Percentiles rank a stretch among this genome's conserved stretches.
Evolutionary conservation across 208 protist species (phyloP).

Genomic region (Phytomonas sp.): DNA sequence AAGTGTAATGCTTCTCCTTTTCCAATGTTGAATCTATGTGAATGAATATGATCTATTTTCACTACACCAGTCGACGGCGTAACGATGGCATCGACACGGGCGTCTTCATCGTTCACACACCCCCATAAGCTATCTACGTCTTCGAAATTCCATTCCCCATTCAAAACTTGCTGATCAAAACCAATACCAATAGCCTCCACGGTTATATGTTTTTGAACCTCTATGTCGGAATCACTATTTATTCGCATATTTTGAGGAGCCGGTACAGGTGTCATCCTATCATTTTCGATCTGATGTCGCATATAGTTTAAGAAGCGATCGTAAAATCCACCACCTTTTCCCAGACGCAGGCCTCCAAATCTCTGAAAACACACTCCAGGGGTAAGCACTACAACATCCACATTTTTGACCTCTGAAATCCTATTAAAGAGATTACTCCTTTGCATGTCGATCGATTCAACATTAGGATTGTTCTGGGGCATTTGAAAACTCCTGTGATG

Average conservation of each 20-base stretch:
- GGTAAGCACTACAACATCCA: constrained; percentile 27
- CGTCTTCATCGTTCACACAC: not conserved
- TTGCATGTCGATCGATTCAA: not conserved
- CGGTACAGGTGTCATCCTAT: not conserved
- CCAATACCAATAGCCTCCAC: constrained; percentile 5
- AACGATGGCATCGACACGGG: not conserved
- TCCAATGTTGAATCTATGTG: not conserved
- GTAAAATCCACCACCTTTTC: constrained; percentile 86
- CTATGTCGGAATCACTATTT: not conserved
- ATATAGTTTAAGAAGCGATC: constrained; percentile 64
- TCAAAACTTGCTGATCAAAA: constrained; percentile 9
- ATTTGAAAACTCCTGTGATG: not conserved
- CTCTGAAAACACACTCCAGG: constrained; percentile 68
- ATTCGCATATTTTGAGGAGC: not conserved
- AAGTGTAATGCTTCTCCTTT: not conserved
- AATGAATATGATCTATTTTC: not conserved
- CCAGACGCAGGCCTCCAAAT: constrained; percentile 35
- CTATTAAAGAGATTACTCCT: not conserved
- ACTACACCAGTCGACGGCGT: constrained; percentile 5
- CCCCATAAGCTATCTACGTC: not conserved
- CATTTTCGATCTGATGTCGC: not conserved
- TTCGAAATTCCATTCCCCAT: not conserved
- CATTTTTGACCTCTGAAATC: constrained; percentile 1
- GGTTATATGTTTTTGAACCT: not conserved
- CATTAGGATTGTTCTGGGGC: not conserved